These are phyloP conservation scores for Elaeis guineensis DNA, from an alignment of 176 grass and related monocot genomes.

Conservation along the genomic window DNA sequence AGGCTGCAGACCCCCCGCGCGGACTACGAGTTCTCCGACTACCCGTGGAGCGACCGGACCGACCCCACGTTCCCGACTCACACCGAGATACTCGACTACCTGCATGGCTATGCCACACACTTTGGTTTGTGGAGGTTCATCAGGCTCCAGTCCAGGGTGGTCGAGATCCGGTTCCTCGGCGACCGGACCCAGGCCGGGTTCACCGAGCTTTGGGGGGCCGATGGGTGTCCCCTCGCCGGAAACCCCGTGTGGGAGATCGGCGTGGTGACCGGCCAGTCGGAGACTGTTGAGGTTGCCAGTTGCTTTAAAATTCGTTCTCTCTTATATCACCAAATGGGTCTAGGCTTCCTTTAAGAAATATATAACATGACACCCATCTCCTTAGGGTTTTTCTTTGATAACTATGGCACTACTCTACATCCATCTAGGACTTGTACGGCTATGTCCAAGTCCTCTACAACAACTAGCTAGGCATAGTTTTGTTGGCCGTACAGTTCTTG, in stretches of 20 bases:
- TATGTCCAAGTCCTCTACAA: no score
- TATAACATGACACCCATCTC: no score
- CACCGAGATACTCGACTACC: neutral
- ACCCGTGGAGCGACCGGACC: neutral
- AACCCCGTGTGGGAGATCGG: neutral
- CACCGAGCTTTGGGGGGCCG: neutral
- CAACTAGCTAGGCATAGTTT: no score
- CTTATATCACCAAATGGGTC: no score
- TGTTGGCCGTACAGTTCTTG: no score
- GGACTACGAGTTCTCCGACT: slow-evolving; percentile 1
- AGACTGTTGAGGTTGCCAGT: neutral
- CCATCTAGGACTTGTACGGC: no score
- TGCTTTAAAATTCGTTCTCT: no score
- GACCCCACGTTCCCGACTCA: neutral
- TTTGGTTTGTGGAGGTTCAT: neutral
- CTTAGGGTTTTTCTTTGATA: no score
- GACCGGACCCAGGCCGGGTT: neutral
- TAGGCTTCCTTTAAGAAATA: no score
- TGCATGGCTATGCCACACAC: neutral
- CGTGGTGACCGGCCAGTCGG: neutral
- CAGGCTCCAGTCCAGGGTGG: neutral
- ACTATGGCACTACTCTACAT: no score
- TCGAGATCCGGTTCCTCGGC: no score
- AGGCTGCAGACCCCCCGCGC: neutral
- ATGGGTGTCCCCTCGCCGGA: neutral